Percentiles rank a stretch among this genome's conserved stretches.
Evolutionary conservation across 1,284 basidiomycete genomes (phyloP).

Genomic region (Pseudozyma sp.): DNA sequence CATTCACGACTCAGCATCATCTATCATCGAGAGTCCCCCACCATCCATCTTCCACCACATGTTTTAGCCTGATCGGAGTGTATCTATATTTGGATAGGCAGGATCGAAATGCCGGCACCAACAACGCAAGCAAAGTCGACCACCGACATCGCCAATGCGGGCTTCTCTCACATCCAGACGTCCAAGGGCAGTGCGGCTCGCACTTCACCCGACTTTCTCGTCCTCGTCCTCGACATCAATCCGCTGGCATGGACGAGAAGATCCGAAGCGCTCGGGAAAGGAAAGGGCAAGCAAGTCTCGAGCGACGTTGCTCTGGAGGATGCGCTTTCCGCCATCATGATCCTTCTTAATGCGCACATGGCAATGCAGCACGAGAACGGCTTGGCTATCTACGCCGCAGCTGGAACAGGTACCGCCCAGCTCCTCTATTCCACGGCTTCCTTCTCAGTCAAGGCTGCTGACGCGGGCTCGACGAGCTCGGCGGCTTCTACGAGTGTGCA

Average conservation of each 20-base stretch:
- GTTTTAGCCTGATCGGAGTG: too few relatives aligned
- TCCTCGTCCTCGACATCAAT: constrained; percentile 63
- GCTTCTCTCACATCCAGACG: constrained; percentile 46
- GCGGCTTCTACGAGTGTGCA: constrained; percentile 10
- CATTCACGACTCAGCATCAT: constrained; percentile 3
- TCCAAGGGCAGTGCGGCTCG: constrained; percentile 20
- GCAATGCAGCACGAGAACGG: constrained; percentile 91
- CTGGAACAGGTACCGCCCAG: constrained; percentile 66
- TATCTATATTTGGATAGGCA: too few relatives aligned
- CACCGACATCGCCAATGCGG: constrained; percentile 44
- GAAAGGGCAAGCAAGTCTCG: constrained; percentile 10
- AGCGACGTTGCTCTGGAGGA: constrained; percentile 48
- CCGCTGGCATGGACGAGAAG: constrained; percentile 53
- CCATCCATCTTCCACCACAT: not conserved
- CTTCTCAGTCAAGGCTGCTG: constrained; percentile 29
- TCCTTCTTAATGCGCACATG: constrained; percentile 91
- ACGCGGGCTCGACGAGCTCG: constrained; percentile 4
- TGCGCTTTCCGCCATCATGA: constrained; percentile 74
- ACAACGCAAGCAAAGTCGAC: constrained; percentile 40
- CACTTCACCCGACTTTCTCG: constrained; percentile 61
- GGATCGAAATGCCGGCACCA: constrained; percentile 28
- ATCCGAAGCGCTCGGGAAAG: constrained; percentile 27
- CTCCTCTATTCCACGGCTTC: constrained; percentile 56
- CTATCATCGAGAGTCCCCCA: not conserved
- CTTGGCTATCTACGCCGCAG: constrained; percentile 88